Evolutionary conservation across 2,329 filamentous ascomycete species (phyloP).

Genomic region (Phialophora verrucosa): DNA sequence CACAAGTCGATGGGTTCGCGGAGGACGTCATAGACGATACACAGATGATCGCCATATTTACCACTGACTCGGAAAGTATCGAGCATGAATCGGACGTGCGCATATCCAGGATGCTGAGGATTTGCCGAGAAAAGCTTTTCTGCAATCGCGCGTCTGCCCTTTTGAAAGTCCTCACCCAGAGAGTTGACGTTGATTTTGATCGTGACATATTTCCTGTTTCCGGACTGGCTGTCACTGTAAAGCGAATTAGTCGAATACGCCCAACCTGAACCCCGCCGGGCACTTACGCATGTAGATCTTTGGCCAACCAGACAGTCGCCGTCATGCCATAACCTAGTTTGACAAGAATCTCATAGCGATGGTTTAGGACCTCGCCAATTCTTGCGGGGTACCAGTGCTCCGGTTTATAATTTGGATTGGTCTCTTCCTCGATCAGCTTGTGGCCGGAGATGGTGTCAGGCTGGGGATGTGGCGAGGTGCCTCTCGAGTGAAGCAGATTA

Average conservation of each 20-base stretch:
- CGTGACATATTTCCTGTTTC: slow-evolving; percentile 43
- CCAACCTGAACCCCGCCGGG: not conserved
- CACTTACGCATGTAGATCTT: slow-evolving; percentile 43
- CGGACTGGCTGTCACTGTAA: slow-evolving; percentile 26
- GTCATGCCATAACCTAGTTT: slow-evolving; percentile 52
- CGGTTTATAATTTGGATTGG: slow-evolving; percentile 45
- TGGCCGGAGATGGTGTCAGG: slow-evolving; percentile 35
- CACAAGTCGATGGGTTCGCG: slow-evolving; percentile 48
- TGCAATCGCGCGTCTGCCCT: slow-evolving; percentile 42
- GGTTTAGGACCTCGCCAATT: slow-evolving; percentile 47
- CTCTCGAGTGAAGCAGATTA: slow-evolving; percentile 30
- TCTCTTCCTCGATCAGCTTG: slow-evolving; percentile 49
- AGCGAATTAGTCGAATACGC: not conserved
- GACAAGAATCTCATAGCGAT: slow-evolving; percentile 47
- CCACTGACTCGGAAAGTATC: slow-evolving; percentile 45
- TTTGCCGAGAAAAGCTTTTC: slow-evolving; percentile 44
- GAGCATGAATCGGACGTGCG: slow-evolving; percentile 45
- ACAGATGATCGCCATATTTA: slow-evolving; percentile 44
- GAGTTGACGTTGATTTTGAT: slow-evolving; percentile 46
- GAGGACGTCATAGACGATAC: slow-evolving; percentile 49
- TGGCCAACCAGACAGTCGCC: slow-evolving; percentile 54
- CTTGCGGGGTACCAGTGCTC: slow-evolving; percentile 49
- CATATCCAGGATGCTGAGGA: slow-evolving; percentile 44
- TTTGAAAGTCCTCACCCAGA: slow-evolving; percentile 37
- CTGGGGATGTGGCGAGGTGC: slow-evolving; percentile 35